Conservation (phyloP, 306 rosid genomes). For the Prunus persica region DNA sequence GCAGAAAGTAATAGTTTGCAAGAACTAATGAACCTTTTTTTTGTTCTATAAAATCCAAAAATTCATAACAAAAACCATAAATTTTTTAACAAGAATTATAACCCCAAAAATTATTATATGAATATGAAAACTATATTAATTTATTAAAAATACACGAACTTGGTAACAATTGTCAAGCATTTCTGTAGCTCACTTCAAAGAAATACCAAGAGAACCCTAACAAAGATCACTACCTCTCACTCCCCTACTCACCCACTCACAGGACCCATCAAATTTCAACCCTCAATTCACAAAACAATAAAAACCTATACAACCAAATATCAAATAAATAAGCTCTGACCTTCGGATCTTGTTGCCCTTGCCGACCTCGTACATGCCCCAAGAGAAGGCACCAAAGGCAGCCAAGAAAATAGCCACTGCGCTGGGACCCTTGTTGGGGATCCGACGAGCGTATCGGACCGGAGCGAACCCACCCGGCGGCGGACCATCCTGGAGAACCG, state of each 20-base stretch:
- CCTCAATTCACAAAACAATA: not conserved
- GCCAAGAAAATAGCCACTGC: slow-evolving; percentile 80
- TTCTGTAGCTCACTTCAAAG: not conserved
- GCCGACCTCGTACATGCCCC: slow-evolving; percentile 99
- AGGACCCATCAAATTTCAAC: not conserved
- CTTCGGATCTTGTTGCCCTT: slow-evolving; percentile 96
- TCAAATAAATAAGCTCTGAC: slow-evolving; percentile 23
- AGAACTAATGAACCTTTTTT: not conserved
- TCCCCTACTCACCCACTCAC: not conserved
- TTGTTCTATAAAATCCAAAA: not conserved
- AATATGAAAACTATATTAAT: not conserved
- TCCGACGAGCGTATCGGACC: slow-evolving; percentile 95
- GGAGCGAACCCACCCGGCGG: slow-evolving; percentile 99
- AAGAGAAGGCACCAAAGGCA: slow-evolving; percentile 77
- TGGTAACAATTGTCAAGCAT: not conserved
- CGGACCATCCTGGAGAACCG: slow-evolving; percentile 96
- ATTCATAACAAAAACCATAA: not conserved
- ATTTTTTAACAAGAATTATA: no score
- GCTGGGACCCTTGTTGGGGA: slow-evolving; percentile 88
- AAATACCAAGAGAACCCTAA: not conserved
- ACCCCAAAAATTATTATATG: no score
- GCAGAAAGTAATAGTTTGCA: not conserved
- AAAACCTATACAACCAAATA: not conserved
- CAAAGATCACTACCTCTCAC: not conserved
- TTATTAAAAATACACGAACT: not conserved